phyloP scores from a whole-genome alignment of 148 eudicot genomes.

The Chenopodium suecicum region DNA sequence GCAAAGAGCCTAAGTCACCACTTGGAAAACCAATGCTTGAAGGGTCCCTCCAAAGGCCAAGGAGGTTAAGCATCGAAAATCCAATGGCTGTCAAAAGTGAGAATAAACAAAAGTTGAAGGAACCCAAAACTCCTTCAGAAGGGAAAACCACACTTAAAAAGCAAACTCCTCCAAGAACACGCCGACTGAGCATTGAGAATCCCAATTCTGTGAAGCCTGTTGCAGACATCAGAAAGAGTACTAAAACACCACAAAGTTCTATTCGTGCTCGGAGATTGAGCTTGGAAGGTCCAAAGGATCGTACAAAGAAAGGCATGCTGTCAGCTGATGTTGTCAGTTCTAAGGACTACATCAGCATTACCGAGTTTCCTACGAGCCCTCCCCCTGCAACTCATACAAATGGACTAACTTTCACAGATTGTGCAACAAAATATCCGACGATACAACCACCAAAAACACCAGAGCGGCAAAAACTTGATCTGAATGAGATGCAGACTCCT shows the following conservation, averaged over 20 bases:
- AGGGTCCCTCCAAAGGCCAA: slow-evolving; percentile 17
- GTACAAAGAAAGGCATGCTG: slow-evolving; percentile 17
- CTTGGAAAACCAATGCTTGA: slow-evolving; percentile 7
- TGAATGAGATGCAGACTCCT: slow-evolving; percentile 33
- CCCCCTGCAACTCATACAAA: slow-evolving; percentile 6
- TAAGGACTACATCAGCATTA: slow-evolving; percentile 10
- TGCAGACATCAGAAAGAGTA: slow-evolving; percentile 26
- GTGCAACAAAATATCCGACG: slow-evolving; percentile 23
- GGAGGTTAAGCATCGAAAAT: slow-evolving; percentile 41
- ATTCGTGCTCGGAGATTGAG: slow-evolving; percentile 60
- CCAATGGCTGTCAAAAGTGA: slow-evolving; percentile 24
- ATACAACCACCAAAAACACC: slow-evolving; percentile 49
- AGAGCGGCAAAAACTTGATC: slow-evolving; percentile 31
- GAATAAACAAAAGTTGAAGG: slow-evolving; percentile 21
- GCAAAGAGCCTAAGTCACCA: slow-evolving; percentile 26
- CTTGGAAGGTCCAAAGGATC: slow-evolving; percentile 51
- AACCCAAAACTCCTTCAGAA: slow-evolving; percentile 32
- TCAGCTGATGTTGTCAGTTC: slow-evolving; percentile 13
- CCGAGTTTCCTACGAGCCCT: slow-evolving; percentile 22
- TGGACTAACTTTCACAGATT: slow-evolving; percentile 30
- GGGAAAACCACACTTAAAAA: slow-evolving; percentile 25
- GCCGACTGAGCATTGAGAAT: slow-evolving; percentile 44
- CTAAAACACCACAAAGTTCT: slow-evolving; percentile 39
- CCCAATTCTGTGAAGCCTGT: slow-evolving; percentile 23
- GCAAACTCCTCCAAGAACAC: slow-evolving; percentile 39